Evolutionary conservation across 2,329 filamentous ascomycete species (phyloP).

Genomic region (Aspergillus costaricaensis): DNA sequence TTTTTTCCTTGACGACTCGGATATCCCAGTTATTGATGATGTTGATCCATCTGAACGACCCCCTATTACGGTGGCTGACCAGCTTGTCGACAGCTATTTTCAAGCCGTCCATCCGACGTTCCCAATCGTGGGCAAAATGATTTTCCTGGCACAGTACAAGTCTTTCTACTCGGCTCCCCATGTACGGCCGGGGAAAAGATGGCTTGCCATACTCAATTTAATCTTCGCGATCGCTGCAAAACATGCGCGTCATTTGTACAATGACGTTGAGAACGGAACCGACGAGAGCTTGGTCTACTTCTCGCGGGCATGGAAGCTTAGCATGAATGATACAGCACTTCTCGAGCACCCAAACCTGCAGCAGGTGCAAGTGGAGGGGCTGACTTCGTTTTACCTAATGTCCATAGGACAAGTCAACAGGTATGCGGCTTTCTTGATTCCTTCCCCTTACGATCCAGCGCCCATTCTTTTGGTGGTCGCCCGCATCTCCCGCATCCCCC

Average conservation of each 20-base stretch:
- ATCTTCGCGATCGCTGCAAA: constrained; percentile 48
- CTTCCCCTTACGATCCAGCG: neutral
- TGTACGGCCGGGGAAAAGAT: constrained; percentile 40
- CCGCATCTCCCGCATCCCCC: too few species aligned
- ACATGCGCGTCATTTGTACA: constrained; percentile 35
- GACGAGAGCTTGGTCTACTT: constrained; percentile 46
- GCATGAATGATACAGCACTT: constrained; percentile 37
- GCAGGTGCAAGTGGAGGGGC: constrained; percentile 46
- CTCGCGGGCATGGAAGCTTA: constrained; percentile 44
- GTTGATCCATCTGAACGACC: constrained; percentile 42
- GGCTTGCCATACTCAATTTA: constrained; percentile 47
- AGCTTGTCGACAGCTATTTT: constrained; percentile 45
- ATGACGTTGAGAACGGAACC: constrained; percentile 26
- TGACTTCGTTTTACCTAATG: constrained; percentile 45
- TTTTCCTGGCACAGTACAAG: constrained; percentile 44
- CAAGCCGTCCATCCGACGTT: constrained; percentile 43
- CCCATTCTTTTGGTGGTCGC: neutral
- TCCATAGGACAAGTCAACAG: constrained; percentile 46
- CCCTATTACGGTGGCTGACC: constrained; percentile 39
- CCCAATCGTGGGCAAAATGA: constrained; percentile 43
- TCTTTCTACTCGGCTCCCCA: constrained; percentile 36
- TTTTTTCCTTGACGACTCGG: constrained; percentile 45
- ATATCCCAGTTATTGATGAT: constrained; percentile 35
- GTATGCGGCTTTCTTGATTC: constrained; percentile 23
- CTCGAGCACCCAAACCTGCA: constrained; percentile 46